Percentiles rank a stretch among this genome's conserved stretches.
These are phyloP conservation scores for Apiospora malaysiana DNA, from an alignment of 2,329 filamentous ascomycete genomes.

Conservation along the genomic window DNA sequence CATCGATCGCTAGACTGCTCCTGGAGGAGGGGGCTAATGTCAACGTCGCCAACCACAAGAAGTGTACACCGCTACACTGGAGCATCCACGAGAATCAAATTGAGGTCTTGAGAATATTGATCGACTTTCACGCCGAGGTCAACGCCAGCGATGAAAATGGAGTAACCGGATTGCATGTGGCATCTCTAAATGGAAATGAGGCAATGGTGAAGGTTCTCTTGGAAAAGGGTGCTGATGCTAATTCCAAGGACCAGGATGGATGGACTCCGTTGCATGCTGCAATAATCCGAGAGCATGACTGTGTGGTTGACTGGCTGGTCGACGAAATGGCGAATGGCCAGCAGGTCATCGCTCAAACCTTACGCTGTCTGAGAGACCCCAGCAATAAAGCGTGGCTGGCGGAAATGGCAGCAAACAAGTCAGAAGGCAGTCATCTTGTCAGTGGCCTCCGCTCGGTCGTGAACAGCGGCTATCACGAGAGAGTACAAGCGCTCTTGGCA, in stretches of 20 bases:
- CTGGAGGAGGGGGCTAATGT: not conserved
- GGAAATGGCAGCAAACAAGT: not conserved
- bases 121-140: not conserved
- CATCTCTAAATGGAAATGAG: not conserved
- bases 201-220: not conserved
- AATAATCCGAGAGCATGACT: not conserved
- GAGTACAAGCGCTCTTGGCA: not conserved
- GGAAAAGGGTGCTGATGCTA: not conserved
- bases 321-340: not conserved
- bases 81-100: not conserved
- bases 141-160: not conserved
- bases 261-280: slow-evolving; percentile 13
- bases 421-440: not conserved
- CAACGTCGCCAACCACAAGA: not conserved
- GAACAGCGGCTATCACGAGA: not conserved
- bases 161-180: not conserved
- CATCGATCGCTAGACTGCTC: not conserved
- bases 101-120: not conserved
- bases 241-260: not conserved
- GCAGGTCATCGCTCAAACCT: not conserved
- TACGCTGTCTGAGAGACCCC: not conserved
- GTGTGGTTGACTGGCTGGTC: not conserved
- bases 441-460: not conserved
- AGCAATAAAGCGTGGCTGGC: not conserved
- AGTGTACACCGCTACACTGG: not conserved